These are phyloP conservation scores for Aspergillus wentii DNA, from an alignment of 495 filamentous ascomycete species.

Conservation along the genomic window DNA sequence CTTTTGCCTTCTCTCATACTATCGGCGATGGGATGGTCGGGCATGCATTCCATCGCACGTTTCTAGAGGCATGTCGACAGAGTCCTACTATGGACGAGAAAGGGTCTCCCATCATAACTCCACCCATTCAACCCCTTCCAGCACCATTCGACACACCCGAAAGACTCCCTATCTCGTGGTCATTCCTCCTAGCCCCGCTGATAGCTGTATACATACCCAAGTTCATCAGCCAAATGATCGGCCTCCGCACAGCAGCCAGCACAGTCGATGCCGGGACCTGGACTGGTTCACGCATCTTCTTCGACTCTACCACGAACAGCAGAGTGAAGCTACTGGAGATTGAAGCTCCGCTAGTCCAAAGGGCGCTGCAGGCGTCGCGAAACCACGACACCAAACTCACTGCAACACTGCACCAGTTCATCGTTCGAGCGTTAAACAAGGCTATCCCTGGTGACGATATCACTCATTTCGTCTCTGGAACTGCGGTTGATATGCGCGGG, in stretches of 20 bases:
- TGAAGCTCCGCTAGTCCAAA: conserved; percentile 10
- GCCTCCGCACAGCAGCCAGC: conserved; percentile 13
- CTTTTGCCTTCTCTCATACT: conserved; percentile 19
- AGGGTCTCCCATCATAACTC: conserved; percentile 4
- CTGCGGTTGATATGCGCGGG: conserved; percentile 18
- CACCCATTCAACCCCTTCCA: conserved; percentile 5
- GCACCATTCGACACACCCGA: conserved; percentile 17
- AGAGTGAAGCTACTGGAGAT: conserved; percentile 16
- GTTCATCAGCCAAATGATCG: conserved; percentile 7
- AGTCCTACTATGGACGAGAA: background rate
- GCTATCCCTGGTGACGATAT: conserved; percentile 7
- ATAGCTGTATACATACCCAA: conserved; percentile 12
- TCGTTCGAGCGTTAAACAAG: conserved; percentile 16
- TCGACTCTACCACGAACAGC: conserved; percentile 4
- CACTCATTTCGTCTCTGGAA: conserved; percentile 19
- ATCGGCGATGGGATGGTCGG: conserved; percentile 21
- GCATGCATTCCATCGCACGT: conserved; percentile 16
- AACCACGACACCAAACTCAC: conserved; percentile 17
- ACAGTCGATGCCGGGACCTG: conserved; percentile 16
- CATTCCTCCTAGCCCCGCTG: conserved; percentile 14
- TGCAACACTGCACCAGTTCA: conserved; percentile 14
- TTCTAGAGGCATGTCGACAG: conserved; percentile 11
- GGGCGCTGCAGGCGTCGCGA: conserved; percentile 9
- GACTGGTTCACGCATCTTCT: conserved; percentile 17
- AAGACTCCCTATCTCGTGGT: conserved; percentile 22